Evolutionary conservation across 148 eudicot species (phyloP).

Genomic region (Pouteria glomerata): DNA sequence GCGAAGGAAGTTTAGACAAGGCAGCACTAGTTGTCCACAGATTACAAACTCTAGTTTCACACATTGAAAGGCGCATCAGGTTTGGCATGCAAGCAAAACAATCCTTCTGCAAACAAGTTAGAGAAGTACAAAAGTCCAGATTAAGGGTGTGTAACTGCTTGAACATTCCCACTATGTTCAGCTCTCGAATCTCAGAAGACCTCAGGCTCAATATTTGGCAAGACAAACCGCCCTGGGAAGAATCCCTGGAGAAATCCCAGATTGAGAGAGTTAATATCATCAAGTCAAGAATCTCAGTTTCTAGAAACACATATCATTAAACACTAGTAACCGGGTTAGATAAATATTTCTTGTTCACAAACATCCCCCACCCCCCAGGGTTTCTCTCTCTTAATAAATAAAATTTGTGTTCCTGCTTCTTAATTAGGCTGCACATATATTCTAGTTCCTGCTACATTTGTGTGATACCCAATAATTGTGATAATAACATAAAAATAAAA

Average conservation of each 20-base stretch:
- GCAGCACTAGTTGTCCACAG: constrained; percentile 57
- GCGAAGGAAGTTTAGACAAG: constrained; percentile 50
- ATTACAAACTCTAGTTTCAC: constrained; percentile 52
- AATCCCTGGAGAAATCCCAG: constrained; percentile 31
- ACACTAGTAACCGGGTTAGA: not conserved
- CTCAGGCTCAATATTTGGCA: constrained; percentile 49
- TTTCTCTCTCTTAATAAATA: too few relatives aligned
- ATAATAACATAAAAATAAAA: too few relatives aligned
- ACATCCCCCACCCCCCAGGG: too few relatives aligned
- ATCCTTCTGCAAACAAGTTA: constrained; percentile 44
- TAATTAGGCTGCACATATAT: not conserved
- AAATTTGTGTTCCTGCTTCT: not conserved
- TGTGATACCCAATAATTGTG: too few relatives aligned
- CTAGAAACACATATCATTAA: not conserved
- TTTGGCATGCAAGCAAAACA: constrained; percentile 62
- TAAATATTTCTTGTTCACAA: too few relatives aligned
- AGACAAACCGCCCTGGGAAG: constrained; percentile 40
- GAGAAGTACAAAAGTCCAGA: constrained; percentile 64
- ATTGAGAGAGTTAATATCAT: not conserved
- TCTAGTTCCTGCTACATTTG: not conserved
- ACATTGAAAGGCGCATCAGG: constrained; percentile 57
- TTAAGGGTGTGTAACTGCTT: constrained; percentile 49
- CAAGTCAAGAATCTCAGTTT: not conserved
- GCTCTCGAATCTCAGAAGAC: constrained; percentile 41
- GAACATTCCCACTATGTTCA: constrained; percentile 46